Conservation (phyloP, 352 stramenopile species). For the Phytophthora tubulina region DNA sequence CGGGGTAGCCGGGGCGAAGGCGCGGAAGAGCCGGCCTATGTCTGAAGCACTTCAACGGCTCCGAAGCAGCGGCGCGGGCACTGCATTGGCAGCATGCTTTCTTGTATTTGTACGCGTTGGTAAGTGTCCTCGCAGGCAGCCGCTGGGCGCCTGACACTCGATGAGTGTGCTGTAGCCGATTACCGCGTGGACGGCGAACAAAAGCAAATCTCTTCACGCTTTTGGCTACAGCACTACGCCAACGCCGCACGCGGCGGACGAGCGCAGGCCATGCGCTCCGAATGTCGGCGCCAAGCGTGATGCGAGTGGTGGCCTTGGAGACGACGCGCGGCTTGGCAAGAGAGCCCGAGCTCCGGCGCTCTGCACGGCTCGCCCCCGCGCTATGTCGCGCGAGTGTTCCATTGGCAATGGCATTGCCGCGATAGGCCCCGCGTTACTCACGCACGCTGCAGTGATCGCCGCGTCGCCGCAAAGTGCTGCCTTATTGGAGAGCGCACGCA, state of each 20-base stretch:
- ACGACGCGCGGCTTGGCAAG: constrained; percentile 18
- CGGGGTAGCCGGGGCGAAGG: constrained; percentile 21
- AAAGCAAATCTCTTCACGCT: not conserved
- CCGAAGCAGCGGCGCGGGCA: not conserved
- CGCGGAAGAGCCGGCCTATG: constrained; percentile 25
- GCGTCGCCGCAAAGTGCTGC: constrained; percentile 21
- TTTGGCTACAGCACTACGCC: constrained; percentile 7
- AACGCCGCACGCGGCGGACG: constrained; percentile 25
- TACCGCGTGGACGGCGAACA: too few relatives aligned
- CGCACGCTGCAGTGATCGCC: constrained; percentile 20
- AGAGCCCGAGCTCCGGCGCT: constrained; percentile 20
- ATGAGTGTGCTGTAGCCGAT: too few relatives aligned
- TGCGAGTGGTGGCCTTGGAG: constrained; percentile 10
- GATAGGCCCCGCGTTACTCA: constrained; percentile 50
- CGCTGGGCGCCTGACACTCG: not conserved
- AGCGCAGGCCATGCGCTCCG: constrained; percentile 22
- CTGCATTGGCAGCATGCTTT: not conserved
- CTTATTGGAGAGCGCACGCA: not conserved
- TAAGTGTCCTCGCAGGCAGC: constrained; percentile 12
- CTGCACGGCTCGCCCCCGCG: constrained; percentile 13
- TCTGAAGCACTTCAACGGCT: constrained; percentile 30
- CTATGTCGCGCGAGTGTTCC: constrained; percentile 40
- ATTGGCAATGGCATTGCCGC: too few relatives aligned
- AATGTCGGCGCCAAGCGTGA: constrained; percentile 21
- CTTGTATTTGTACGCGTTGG: constrained; percentile 6